A percentile compares a stretch with the other conserved stretches of the same genome.
These are phyloP conservation scores for Meira nashicola DNA, from an alignment of 1,284 basidiomycete genomes.

Conservation along the genomic window DNA sequence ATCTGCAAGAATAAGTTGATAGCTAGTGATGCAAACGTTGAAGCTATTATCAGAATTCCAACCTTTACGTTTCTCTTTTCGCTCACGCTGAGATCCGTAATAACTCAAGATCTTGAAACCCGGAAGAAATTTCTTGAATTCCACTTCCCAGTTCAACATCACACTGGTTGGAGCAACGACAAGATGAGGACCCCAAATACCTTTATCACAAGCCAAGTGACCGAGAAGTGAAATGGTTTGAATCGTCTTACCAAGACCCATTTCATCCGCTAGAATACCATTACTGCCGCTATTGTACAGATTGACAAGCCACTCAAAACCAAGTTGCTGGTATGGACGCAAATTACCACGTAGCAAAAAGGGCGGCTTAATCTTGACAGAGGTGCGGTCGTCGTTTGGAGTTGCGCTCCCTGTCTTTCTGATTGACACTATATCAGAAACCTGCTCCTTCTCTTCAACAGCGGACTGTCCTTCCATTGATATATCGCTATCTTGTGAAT, in stretches of 20 bases:
- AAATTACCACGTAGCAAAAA: conserved; percentile 79
- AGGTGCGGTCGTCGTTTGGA: background rate
- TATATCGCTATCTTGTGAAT: conserved; percentile 55
- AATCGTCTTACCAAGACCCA: conserved; percentile 77
- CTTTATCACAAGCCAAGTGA: conserved; percentile 86
- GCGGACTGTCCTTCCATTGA: background rate
- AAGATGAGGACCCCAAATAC: conserved; percentile 94
- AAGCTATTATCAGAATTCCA: conserved; percentile 90
- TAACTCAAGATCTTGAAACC: conserved; percentile 89
- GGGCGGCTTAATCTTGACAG: conserved; percentile 57
- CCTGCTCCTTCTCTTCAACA: background rate
- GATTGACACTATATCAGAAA: background rate
- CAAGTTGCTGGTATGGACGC: conserved; percentile 88
- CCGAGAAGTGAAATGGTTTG: conserved; percentile 90
- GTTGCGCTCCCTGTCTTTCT: background rate
- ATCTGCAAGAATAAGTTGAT: conserved; percentile 82
- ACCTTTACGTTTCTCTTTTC: conserved; percentile 85
- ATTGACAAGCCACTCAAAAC: conserved; percentile 89
- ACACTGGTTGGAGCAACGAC: conserved; percentile 94
- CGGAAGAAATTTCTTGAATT: conserved; percentile 95
- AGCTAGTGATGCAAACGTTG: conserved; percentile 93
- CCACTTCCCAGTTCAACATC: conserved; percentile 97
- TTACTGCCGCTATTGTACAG: conserved; percentile 81
- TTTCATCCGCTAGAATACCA: conserved; percentile 72
- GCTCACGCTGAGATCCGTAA: conserved; percentile 82